Evolutionary conservation across 129 eudicot species (phyloP), one percentile per base, ranked within the genome.

Genomic region (Scalesia atractyloides): DNA sequence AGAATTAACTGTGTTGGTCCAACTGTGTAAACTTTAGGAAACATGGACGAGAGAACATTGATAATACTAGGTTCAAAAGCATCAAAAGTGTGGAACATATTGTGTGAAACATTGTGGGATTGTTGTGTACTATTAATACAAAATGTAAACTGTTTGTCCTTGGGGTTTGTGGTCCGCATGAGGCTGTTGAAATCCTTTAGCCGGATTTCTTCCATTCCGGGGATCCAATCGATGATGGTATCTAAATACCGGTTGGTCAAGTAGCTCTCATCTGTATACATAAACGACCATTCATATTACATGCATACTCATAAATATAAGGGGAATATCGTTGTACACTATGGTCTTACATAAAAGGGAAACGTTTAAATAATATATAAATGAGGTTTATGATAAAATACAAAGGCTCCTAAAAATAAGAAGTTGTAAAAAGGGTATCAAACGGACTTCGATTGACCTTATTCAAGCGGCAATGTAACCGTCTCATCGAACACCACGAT

Each of bases 251-350:
- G 79, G 22, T 79, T 71, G 26, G 73, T 71, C 18, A 79, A 17
- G 78, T 50, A 74, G 69, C 77, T 82, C 26, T 33, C 61, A 76
- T 88, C 95, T 88, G 79, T 68, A 52, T 39, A 64, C 9, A 18
- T 36, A 0, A 15, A 69, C 1, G 30, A 36, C 3, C 12, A 22
- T 6, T 3, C 2, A 8, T 18, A 12, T 65, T 17, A 54, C 14
- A 20, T 9, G 3, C 20, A 20, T 19, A 56, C 30, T 7, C 0
- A 7, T n/a, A n/a, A n/a, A 15, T 2, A n/a, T 5, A 50, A 50
- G 6, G 16, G 56, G 56, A 50, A 50, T 50, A 50, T 50, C 22
- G 17, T 5, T 50, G 19, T 50, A n/a, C 9, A 18, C 10, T 7
- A 41, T 41, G 46, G 46, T 41, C 0, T 11, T 39, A 39, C 44